Conservation (phyloP, 2,329 filamentous ascomycete genomes). For the Rutstroemia sp. region DNA sequence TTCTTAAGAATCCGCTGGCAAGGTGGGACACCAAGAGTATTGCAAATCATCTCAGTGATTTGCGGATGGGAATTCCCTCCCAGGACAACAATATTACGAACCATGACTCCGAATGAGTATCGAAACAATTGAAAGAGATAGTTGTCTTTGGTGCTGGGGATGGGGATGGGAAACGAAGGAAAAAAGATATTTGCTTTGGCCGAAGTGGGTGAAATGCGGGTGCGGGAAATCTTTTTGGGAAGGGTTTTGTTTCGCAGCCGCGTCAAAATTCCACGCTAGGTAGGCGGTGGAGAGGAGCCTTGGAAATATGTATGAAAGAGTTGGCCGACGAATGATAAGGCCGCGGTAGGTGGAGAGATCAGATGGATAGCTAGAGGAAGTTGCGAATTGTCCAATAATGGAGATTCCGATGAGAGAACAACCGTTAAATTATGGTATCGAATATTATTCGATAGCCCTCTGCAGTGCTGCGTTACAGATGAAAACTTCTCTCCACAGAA, state of each 20-base stretch:
- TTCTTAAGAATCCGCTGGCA: constrained; percentile 81
- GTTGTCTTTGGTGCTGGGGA: not conserved
- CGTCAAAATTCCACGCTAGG: not conserved
- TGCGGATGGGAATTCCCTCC: constrained; percentile 89
- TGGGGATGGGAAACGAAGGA: not conserved
- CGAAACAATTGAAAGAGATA: not conserved
- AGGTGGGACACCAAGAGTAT: constrained; percentile 77
- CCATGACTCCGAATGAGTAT: constrained; percentile 49
- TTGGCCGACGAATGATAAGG: not conserved
- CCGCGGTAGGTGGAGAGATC: no score
- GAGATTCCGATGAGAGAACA: not conserved
- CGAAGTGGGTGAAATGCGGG: constrained; percentile 15
- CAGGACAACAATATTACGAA: constrained; percentile 89
- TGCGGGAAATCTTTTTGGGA: constrained; percentile 14
- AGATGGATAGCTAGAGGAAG: not conserved
- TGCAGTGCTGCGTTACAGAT: no score
- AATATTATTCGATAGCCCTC: no score
- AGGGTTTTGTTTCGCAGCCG: constrained; percentile 3
- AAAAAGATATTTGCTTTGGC: no score
- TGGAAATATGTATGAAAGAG: not conserved
- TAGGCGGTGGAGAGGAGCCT: not conserved
- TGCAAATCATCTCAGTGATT: constrained; percentile 80
- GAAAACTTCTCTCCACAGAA: no score
- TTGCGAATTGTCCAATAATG: not conserved
- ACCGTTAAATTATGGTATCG: no score